Evolutionary conservation across 2,329 filamentous ascomycete genomes (phyloP), one percentile per base, ranked within the genome.

Genomic region (Clarireedia homoeocarpa): DNA sequence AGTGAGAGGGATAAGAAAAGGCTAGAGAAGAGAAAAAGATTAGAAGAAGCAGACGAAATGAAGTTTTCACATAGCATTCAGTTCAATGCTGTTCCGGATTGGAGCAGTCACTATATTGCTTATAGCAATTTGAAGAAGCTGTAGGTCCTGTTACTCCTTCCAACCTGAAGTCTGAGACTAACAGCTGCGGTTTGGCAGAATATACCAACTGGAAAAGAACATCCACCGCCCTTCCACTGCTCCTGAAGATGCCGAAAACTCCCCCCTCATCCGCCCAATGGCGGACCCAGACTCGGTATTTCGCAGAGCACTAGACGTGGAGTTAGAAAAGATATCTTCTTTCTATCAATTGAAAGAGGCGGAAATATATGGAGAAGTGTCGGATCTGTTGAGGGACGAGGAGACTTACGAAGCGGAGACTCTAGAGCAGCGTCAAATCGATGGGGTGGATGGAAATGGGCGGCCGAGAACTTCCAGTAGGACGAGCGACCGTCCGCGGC

Each of bases 61-160:
- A 97, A 97, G 85, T 99, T 99, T 79, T 97, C 92, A 17, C 94
- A 99, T 72, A 97, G 92, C 74, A 86, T 99, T 66, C 94, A 99
- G 78, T 99, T 99, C 76, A 99, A 99, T 77, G 91, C 94, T 61
- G 94, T 99, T 66, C 94, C 94, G n/a, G 94, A 99, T 74, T 99
- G 94, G 94, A 96, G 90, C 77, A 91, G 86, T 67, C 85, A 97
- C 73, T 99, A 99, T 73, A 95, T 99, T 69, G 89, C 91, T 59
- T 99, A 99, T 74, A 96, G 91, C 75, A 97, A 96, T 69, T 81
- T 99, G 66, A 99, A 99, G 79, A 99, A 99, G 78, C 81, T 96
- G 90, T 95, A 72, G 68, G 88, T 78, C 53, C 23, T 34, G 39
- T 23, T 30, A 15, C 20, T 42, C 53, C 24, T 55, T 4, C 5